Percentiles rank a stretch among this genome's conserved stretches.
phyloP scores from a whole-genome alignment of 1,284 basidiomycete genomes.

The Cutaneotrichosporon spelunceum region DNA sequence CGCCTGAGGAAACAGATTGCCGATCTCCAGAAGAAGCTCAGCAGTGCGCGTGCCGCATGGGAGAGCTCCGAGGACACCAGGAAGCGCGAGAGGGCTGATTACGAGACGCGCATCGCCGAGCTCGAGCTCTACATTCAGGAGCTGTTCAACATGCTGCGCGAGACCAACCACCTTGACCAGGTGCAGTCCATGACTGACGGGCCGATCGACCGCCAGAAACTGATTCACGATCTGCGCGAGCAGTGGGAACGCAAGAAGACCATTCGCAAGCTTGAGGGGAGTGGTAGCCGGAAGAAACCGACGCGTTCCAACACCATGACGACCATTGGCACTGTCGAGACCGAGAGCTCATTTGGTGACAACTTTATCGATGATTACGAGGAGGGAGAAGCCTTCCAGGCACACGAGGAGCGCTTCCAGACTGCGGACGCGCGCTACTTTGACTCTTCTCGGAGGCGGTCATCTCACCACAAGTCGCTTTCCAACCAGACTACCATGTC shows the following conservation, averaged over 20 bases:
- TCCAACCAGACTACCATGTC: constrained; percentile 37
- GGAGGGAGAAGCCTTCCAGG: constrained; percentile 42
- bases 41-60: constrained; percentile 72
- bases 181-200: constrained; percentile 58
- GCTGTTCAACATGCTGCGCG: constrained; percentile 85
- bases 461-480: constrained; percentile 13
- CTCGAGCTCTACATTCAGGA: constrained; percentile 91
- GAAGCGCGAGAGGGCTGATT: constrained; percentile 72
- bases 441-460: constrained; percentile 1
- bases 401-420: constrained; percentile 40
- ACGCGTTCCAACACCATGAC: constrained; percentile 3
- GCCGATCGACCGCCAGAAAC: constrained; percentile 70
- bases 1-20: constrained; percentile 70
- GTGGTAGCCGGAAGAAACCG: constrained; percentile 28
- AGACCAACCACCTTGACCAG: constrained; percentile 71
- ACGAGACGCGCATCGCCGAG: constrained; percentile 82
- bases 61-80: constrained; percentile 72
- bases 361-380: constrained; percentile 41
- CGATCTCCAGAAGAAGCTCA: constrained; percentile 75
- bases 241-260: constrained; percentile 82
- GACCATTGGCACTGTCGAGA: background rate
- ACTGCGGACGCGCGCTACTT: constrained; percentile 13
- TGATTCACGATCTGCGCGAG: constrained; percentile 69
- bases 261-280: constrained; percentile 78
- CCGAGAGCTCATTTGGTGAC: constrained; percentile 23